These are phyloP conservation scores for Aphanoascus verrucosus DNA, from an alignment of 2,329 filamentous ascomycete species.

Conservation along the genomic window DNA sequence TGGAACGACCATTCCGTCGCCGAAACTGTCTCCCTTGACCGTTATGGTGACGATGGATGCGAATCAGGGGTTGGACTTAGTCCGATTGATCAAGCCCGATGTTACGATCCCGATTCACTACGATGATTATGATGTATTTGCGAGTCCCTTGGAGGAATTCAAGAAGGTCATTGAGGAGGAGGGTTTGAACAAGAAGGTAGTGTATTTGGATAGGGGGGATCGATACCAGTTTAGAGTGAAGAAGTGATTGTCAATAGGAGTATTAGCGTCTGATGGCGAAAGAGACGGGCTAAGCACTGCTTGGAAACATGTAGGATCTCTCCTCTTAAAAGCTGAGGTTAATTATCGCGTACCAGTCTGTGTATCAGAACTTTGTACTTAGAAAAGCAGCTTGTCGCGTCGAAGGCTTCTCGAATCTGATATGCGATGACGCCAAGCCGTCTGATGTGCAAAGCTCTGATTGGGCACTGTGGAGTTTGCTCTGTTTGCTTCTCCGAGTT, in stretches of 20 bases:
- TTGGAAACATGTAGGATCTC: neutral
- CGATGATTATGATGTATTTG: slow-evolving; percentile 54
- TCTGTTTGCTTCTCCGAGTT: no score
- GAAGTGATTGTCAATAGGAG: no score
- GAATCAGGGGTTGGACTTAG: slow-evolving; percentile 49
- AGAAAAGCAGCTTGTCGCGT: no score
- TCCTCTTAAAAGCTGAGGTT: no score
- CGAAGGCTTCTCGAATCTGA: no score
- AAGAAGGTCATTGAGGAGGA: slow-evolving; percentile 45
- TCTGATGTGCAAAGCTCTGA: no score
- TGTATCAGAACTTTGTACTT: no score
- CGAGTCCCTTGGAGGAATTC: slow-evolving; percentile 51
- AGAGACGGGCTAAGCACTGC: neutral
- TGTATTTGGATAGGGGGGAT: slow-evolving; percentile 52
- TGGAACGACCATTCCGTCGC: slow-evolving; percentile 54
- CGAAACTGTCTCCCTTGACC: slow-evolving; percentile 50
- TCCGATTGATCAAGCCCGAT: slow-evolving; percentile 50
- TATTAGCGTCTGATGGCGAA: no score
- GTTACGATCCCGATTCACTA: slow-evolving; percentile 55
- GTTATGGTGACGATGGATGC: slow-evolving; percentile 63
- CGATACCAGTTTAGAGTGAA: slow-evolving; percentile 46
- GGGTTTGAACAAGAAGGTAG: slow-evolving; percentile 43
- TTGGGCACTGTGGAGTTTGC: no score
- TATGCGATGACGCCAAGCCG: no score
- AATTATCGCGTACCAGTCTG: no score